A percentile compares a stretch with the other conserved stretches of the same genome.
Conservation (phyloP, 2,329 filamentous ascomycete species). For the Hypocrella siamensis region DNA sequence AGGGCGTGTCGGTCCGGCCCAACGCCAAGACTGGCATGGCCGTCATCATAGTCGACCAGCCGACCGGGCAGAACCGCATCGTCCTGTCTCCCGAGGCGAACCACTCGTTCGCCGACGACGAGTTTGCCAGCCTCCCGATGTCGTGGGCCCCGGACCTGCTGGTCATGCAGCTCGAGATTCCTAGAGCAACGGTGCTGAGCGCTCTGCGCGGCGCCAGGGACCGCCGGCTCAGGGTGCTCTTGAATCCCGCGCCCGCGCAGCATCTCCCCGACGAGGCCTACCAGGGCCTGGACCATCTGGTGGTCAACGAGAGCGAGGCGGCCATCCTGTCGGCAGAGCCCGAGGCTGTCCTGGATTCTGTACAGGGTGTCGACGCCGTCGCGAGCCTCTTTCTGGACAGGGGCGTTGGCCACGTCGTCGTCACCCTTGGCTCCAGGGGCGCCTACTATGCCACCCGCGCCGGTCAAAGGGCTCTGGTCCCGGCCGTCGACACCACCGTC, state of each 20-base stretch:
- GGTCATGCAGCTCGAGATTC: conserved; percentile 68
- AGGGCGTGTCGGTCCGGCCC: conserved; percentile 28
- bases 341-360: conserved; percentile 31
- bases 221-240: conserved; percentile 45
- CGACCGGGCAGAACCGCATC: conserved; percentile 62
- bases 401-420: conserved; percentile 62
- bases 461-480: conserved; percentile 30
- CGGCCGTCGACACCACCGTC: conserved; percentile 56
- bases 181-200: conserved; percentile 46
- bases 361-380: conserved; percentile 28
- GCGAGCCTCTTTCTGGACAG: conserved; percentile 45
- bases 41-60: conserved; percentile 60
- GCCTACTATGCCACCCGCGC: conserved; percentile 44
- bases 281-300: conserved; percentile 54
- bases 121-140: conserved; percentile 17
- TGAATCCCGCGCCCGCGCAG: conserved; percentile 75
- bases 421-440: conserved; percentile 74
- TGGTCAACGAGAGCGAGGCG: conserved; percentile 87
- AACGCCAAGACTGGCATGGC: conserved; percentile 50
- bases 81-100: conserved; percentile 61
- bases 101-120: conserved; percentile 21
- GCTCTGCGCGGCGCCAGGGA: conserved; percentile 36
- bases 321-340: conserved; percentile 47
- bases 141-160: conserved; percentile 40
- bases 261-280: conserved; percentile 52